These are phyloP conservation scores for Phaeodactylum tricornutum DNA, from an alignment of 108 stramenopile genomes.

Conservation along the genomic window DNA sequence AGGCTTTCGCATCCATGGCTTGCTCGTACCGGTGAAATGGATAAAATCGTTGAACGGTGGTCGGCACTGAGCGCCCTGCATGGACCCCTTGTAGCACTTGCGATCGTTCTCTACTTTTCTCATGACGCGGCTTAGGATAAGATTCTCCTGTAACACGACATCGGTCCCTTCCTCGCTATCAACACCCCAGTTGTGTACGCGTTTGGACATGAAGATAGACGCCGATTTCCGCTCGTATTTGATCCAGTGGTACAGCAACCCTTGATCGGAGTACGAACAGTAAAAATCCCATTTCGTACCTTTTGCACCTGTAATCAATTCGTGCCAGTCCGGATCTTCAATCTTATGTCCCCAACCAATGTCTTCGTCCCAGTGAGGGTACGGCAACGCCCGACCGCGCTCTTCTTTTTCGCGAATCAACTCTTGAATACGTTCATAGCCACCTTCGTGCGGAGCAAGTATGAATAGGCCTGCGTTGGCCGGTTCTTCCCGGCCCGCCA, in stretches of 20 bases:
- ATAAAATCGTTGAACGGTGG: neutral
- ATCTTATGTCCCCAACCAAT: constrained; percentile 24
- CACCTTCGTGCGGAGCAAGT: neutral
- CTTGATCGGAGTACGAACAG: neutral
- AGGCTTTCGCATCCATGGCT: no score
- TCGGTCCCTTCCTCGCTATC: no score
- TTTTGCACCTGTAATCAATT: neutral
- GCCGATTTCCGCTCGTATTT: no score
- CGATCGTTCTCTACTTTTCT: no score
- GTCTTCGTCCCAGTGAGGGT: constrained; percentile 1
- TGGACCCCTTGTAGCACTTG: no score
- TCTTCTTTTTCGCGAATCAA: constrained; percentile 13
- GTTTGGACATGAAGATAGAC: no score
- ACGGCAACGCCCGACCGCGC: neutral
- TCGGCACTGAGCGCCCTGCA: neutral
- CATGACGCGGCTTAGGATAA: no score
- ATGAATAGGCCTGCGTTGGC: constrained; percentile 39
- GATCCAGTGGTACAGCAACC: constrained; percentile 22
- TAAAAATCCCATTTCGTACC: constrained; percentile 4
- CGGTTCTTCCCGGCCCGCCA: constrained; percentile 25
- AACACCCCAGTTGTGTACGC: no score
- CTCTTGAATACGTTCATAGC: neutral
- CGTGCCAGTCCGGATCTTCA: neutral
- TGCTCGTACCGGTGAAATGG: constrained; percentile 4
- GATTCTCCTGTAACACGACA: no score